Conservation (phyloP, 179 eudicot species). For the Spergularia azorica region DNA sequence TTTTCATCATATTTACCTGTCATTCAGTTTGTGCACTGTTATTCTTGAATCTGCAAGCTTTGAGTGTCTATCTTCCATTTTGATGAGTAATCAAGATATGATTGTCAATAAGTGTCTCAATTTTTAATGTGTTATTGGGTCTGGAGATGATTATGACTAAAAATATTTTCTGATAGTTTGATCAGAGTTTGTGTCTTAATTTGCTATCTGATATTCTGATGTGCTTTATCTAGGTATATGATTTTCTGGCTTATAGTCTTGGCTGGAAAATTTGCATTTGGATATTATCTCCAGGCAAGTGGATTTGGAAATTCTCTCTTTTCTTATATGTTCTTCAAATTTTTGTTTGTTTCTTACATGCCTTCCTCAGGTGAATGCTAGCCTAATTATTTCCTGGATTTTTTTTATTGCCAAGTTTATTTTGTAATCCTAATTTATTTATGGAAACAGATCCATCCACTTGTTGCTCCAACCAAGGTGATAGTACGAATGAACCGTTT, state of each 20-base stretch:
- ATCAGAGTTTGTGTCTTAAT: too few species aligned
- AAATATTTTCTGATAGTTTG: neutral
- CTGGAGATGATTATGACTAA: constrained; percentile 3
- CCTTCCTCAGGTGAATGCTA: neutral
- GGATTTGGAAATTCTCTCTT: neutral
- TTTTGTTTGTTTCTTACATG: neutral
- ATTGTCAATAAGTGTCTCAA: neutral
- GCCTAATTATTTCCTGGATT: neutral
- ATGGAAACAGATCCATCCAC: constrained; percentile 66
- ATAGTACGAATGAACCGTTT: constrained; percentile 50
- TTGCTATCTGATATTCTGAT: neutral
- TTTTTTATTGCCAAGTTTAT: constrained; percentile 7
- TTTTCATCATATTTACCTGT: too few species aligned
- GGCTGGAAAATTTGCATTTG: constrained; percentile 80
- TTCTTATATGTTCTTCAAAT: neutral
- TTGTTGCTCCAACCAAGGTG: constrained; percentile 70
- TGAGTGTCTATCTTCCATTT: too few species aligned
- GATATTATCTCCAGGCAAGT: constrained; percentile 88
- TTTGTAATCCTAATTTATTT: constrained; percentile 6
- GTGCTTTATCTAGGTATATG: constrained; percentile 58
- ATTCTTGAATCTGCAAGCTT: too few species aligned
- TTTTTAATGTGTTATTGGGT: neutral
- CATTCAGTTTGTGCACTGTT: too few species aligned
- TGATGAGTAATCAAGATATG: too few species aligned
- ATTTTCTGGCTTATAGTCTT: constrained; percentile 89